Evolutionary conservation across 345 rosid species (phyloP), one percentile per base, ranked within the genome.

Genomic region (Gossypium stocksii): DNA sequence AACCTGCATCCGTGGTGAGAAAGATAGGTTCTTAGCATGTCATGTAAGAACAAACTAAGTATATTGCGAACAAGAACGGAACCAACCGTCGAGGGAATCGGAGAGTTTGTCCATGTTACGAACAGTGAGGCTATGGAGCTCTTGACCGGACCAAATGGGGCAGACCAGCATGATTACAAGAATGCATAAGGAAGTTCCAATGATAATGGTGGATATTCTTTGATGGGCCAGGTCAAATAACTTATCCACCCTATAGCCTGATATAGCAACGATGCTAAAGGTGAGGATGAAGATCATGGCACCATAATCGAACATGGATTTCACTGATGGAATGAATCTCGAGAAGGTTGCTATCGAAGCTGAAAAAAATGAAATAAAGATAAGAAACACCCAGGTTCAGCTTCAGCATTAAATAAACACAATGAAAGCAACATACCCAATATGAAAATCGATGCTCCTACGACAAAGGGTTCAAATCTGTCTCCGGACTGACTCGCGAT

Each of bases 141-240:
- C 90, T 53, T 74, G 63, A n/a, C 96, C 94, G 16, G 92, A 95
- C 96, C 97, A 92, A 19, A 88, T 84, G 74, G 94, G 97, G 65
- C 80, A 89, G 68, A 87, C 57, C 51, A 87, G 60, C 77, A 86
- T 87, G 83, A 86, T 85, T 38, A 84, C 85, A 61, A 88, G 43
- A 73, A 90, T 80, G 86, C 92, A 89, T 3, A 89, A 61, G 38
- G 93, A 80, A 57, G 89, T 79, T 58, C 97, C 96, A 27, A 88
- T 82, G 2, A 81, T 86, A 56, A 90, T 81, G 20, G 97, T 89
- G 56, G 93, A 85, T 27, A 84, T 27, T 85, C 97, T 92, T 61
- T 87, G 82, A 59, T 79, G 84, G 49, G 96, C 96, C 73, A 90
- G 0, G 7, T 84, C 92, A 53, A 87, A 54, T 46, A 92, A 71